Conservation (phyloP, 805 yeast species). For the Yarrowia sp. region DNA sequence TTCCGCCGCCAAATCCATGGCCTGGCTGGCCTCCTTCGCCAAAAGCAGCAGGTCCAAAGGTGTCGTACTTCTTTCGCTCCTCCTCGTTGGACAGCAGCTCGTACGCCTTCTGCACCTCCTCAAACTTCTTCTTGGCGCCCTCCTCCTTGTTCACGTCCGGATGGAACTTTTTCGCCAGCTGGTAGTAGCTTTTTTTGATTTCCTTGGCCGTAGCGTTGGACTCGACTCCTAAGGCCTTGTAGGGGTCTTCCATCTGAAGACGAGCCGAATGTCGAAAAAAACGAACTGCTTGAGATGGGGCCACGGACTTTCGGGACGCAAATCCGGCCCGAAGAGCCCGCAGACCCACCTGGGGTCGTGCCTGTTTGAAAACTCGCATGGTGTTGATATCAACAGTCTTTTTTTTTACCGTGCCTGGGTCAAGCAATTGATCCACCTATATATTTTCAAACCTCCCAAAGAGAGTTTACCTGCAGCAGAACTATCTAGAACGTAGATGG, state of each 20-base stretch:
- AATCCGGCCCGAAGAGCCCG: not conserved
- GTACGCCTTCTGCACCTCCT: slow-evolving; percentile 89
- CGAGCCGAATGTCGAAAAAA: not conserved
- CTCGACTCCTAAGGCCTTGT: slow-evolving; percentile 73
- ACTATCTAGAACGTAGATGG: not conserved
- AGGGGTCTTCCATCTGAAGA: slow-evolving; percentile 60
- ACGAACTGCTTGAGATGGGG: not conserved
- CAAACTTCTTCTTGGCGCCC: slow-evolving; percentile 84
- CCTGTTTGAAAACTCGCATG: slow-evolving; percentile 11
- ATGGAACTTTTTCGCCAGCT: slow-evolving; percentile 88
- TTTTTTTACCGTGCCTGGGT: not conserved
- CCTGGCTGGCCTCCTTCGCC: slow-evolving; percentile 46
- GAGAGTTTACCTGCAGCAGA: not conserved
- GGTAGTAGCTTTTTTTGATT: slow-evolving; percentile 91
- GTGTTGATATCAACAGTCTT: too few species aligned
- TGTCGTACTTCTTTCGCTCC: slow-evolving; percentile 86
- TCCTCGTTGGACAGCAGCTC: slow-evolving; percentile 83
- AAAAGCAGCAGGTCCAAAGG: slow-evolving; percentile 84
- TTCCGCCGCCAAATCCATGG: slow-evolving; percentile 47
- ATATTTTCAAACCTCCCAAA: not conserved
- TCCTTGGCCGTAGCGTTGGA: slow-evolving; percentile 70
- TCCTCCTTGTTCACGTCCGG: slow-evolving; percentile 95
- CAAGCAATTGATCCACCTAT: not conserved
- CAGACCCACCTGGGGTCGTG: slow-evolving; percentile 5
- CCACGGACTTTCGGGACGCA: not conserved